Percentiles rank a stretch among this genome's conserved stretches.
Conservation (phyloP, 148 eudicot genomes). For the Silene conica region DNA sequence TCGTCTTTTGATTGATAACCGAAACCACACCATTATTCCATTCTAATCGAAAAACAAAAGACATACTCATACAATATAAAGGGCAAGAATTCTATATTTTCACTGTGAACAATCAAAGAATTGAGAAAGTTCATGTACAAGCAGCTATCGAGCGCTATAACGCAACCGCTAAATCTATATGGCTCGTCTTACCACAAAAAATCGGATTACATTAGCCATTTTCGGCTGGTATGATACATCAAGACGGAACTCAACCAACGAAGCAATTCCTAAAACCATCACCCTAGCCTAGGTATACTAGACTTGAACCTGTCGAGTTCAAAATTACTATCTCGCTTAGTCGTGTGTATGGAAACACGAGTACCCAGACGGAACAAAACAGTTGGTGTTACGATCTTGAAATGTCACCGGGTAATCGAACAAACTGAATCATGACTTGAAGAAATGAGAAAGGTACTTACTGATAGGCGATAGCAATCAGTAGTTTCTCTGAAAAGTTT, state of each 20-base stretch:
- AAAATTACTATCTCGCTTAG: neutral
- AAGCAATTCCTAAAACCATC: constrained; percentile 9
- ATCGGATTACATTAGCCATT: constrained; percentile 15
- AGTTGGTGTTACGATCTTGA: constrained; percentile 8
- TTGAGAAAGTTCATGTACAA: constrained; percentile 27
- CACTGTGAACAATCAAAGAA: constrained; percentile 25
- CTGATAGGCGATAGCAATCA: neutral
- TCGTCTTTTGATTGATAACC: too few relatives aligned
- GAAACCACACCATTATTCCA: too few relatives aligned
- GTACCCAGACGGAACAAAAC: constrained; percentile 18
- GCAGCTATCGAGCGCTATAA: constrained; percentile 7
- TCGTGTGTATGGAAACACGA: constrained; percentile 8
- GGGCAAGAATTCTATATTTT: constrained; percentile 12
- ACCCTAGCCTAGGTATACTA: constrained; percentile 10
- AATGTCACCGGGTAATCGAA: constrained; percentile 8
- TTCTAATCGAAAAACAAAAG: neutral
- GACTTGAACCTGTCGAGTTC: constrained; percentile 14
- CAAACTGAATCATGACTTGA: constrained; percentile 4
- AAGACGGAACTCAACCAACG: constrained; percentile 7
- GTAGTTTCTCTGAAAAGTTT: neutral
- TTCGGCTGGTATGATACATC: constrained; percentile 9
- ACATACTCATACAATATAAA: neutral
- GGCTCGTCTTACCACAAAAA: constrained; percentile 16
- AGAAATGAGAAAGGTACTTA: constrained; percentile 6
- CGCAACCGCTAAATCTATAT: neutral